phyloP scores from a whole-genome alignment of 148 eudicot genomes.

The Pouteria glomerata region DNA sequence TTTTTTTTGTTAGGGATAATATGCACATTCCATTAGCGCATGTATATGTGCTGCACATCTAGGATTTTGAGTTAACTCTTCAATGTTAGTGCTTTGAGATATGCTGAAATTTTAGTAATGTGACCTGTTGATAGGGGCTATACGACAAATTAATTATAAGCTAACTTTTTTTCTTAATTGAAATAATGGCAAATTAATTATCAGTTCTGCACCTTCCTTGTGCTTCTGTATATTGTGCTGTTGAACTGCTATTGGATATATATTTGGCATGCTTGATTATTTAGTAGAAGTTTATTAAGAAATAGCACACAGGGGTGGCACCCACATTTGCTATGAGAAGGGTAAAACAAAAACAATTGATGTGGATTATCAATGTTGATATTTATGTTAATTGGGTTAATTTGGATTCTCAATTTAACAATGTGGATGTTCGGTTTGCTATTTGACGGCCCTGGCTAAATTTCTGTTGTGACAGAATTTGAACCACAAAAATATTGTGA shows the following conservation, averaged over 20 bases:
- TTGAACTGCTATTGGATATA: too few species aligned
- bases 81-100: not conserved
- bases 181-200: not conserved
- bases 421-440: not conserved
- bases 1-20: not conserved
- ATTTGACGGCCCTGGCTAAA: not conserved
- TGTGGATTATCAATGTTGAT: not conserved
- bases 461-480: conserved; percentile 60
- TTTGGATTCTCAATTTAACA: too few species aligned
- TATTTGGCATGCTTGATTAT: too few species aligned
- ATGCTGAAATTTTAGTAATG: not conserved
- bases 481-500: conserved; percentile 98
- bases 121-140: too few species aligned
- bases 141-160: too few species aligned
- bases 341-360: not conserved
- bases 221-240: too few species aligned
- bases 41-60: not conserved
- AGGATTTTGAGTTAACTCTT: not conserved
- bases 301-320: too few species aligned
- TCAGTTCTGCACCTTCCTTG: not conserved
- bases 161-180: not conserved
- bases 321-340: too few species aligned
- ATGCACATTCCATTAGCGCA: not conserved
- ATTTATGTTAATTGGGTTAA: not conserved
- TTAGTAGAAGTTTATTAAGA: too few species aligned